phyloP scores from a whole-genome alignment of 2,329 filamentous ascomycete genomes.

The Penicillium aurantiogriseum region DNA sequence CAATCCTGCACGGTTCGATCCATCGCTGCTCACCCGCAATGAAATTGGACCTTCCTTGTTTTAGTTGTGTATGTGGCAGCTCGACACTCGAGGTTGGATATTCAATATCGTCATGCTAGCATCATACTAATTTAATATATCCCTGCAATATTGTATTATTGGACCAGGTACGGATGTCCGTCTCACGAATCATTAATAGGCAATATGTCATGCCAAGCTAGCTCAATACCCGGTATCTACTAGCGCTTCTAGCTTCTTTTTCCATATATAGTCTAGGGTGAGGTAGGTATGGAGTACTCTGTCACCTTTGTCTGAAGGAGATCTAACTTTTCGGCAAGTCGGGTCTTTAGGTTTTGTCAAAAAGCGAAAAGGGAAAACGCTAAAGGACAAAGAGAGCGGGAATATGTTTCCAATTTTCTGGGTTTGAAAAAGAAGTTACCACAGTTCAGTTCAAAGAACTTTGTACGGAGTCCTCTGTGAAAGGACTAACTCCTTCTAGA shows the following conservation, averaged over 20 bases:
- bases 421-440: background rate
- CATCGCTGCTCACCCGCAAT: background rate
- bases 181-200: background rate
- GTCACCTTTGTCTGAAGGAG: slow-evolving; percentile 9
- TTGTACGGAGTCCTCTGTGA: too few species aligned
- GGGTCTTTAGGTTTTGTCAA: background rate
- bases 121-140: background rate
- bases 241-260: background rate
- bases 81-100: background rate
- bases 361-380: background rate
- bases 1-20: slow-evolving; percentile 2
- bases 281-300: background rate
- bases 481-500: slow-evolving; percentile 1
- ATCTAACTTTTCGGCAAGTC: slow-evolving; percentile 2
- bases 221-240: slow-evolving; percentile 5
- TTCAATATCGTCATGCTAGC: background rate
- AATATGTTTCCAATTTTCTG: too few species aligned
- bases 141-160: background rate
- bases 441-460: background rate
- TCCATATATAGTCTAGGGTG: slow-evolving; percentile 2
- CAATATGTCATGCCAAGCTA: background rate
- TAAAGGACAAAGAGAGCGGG: background rate
- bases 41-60: background rate
- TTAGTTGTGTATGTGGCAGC: background rate
- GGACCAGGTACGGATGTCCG: background rate